Percentiles rank a stretch among this genome's conserved stretches.
phyloP scores from a whole-genome alignment of 352 stramenopile genomes.

The Pythium diclinum region DNA sequence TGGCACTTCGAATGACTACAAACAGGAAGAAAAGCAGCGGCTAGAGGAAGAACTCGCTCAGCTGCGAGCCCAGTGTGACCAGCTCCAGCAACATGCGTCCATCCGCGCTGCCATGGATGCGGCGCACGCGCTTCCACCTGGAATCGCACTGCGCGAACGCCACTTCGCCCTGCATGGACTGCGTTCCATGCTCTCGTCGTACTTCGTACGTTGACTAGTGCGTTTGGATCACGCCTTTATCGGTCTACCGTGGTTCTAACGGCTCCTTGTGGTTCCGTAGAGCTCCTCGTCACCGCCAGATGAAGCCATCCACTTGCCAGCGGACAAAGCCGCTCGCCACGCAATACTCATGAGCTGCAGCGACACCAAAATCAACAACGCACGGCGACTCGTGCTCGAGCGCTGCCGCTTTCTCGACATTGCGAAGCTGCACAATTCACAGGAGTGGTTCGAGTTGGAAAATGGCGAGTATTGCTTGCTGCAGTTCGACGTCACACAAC shows the following conservation, averaged over 20 bases:
- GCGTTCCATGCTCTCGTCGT: constrained; percentile 12
- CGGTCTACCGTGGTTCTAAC: neutral
- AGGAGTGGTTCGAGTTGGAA: constrained; percentile 36
- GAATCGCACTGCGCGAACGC: constrained; percentile 10
- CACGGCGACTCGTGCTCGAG: constrained; percentile 37
- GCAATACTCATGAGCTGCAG: constrained; percentile 39
- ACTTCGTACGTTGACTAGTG: neutral
- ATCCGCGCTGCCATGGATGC: neutral
- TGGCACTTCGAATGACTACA: neutral
- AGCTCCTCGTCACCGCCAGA: neutral
- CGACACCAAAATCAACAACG: constrained; percentile 35
- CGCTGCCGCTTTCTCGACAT: constrained; percentile 34
- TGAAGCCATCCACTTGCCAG: constrained; percentile 14
- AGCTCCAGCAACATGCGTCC: neutral
- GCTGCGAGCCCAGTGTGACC: constrained; percentile 8
- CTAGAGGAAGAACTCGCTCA: constrained; percentile 12
- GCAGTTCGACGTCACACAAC: constrained; percentile 48
- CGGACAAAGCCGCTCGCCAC: constrained; percentile 26
- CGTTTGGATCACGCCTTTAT: neutral
- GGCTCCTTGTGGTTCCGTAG: neutral
- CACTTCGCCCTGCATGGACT: constrained; percentile 10
- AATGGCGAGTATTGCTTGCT: constrained; percentile 34
- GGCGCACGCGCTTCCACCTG: neutral
- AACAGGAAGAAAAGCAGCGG: constrained; percentile 19
- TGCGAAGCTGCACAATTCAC: constrained; percentile 33